These are phyloP conservation scores for Hymenoscyphus repandus DNA, from an alignment of 2,329 filamentous ascomycete genomes.

Conservation along the genomic window DNA sequence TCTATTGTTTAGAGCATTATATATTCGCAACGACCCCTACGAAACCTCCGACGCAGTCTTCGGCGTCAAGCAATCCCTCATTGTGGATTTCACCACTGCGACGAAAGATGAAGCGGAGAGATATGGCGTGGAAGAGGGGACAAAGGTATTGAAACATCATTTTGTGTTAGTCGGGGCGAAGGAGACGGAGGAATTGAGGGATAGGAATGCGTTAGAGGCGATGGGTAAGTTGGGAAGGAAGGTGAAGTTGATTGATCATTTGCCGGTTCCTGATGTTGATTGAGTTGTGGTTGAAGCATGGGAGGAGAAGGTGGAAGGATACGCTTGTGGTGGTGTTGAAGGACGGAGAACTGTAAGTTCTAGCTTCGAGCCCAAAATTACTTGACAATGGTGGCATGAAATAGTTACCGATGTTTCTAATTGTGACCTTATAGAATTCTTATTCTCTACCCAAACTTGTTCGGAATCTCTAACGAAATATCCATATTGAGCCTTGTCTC, in stretches of 20 bases:
- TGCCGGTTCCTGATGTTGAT: conserved; percentile 67
- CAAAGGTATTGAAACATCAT: conserved; percentile 62
- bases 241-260: conserved; percentile 69
- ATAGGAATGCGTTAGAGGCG: conserved; percentile 61
- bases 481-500: too few species aligned
- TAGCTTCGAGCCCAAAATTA: too few species aligned
- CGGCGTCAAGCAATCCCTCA: conserved; percentile 74
- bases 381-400: too few species aligned
- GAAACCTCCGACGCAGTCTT: conserved; percentile 83
- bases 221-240: conserved; percentile 44
- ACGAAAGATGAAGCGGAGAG: conserved; percentile 47
- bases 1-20: conserved; percentile 55
- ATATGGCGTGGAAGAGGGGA: conserved; percentile 60
- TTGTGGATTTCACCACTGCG: conserved; percentile 58
- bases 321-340: too few species aligned
- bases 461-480: too few species aligned
- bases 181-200: conserved; percentile 62
- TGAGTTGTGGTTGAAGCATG: conserved; percentile 16
- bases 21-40: conserved; percentile 72
- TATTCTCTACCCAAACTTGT: too few species aligned
- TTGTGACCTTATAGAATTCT: too few species aligned
- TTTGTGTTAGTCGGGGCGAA: conserved; percentile 72
- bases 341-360: too few species aligned
- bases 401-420: too few species aligned
- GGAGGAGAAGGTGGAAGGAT: background rate